Percentiles rank a stretch among this genome's conserved stretches.
phyloP scores from a whole-genome alignment of 2,329 filamentous ascomycete species.

The Alternaria viburni region DNA sequence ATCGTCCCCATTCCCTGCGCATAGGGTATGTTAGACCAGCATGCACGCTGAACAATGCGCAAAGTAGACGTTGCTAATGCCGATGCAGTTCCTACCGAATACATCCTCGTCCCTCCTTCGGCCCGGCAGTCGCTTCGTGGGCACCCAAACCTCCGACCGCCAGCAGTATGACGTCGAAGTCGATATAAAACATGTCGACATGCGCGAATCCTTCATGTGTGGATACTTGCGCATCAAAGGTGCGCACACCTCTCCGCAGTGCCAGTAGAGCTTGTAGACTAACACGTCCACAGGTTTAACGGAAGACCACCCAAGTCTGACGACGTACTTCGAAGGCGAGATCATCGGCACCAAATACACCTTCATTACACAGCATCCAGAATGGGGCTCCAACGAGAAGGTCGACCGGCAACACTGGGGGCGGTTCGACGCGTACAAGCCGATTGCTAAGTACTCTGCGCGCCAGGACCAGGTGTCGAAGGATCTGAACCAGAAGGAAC shows the following conservation, averaged over 20 bases:
- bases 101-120: conserved; percentile 87
- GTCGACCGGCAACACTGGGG: conserved; percentile 93
- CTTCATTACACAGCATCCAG: conserved; percentile 87
- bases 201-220: conserved; percentile 91
- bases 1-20: conserved; percentile 41
- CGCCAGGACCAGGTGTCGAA: conserved; percentile 65
- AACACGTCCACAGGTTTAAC: conserved; percentile 71
- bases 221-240: conserved; percentile 96
- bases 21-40: conserved; percentile 38
- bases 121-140: conserved; percentile 84
- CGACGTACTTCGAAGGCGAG: conserved; percentile 97
- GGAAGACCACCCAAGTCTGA: conserved; percentile 94
- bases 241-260: conserved; percentile 47
- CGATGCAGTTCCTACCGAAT: conserved; percentile 70
- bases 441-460: conserved; percentile 70
- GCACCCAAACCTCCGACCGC: conserved; percentile 90
- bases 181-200: conserved; percentile 94
- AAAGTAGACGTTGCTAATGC: conserved; percentile 24
- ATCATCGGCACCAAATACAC: conserved; percentile 94
- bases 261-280: conserved; percentile 10
- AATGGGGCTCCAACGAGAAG: conserved; percentile 91
- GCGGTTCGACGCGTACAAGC: conserved; percentile 85
- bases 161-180: conserved; percentile 96
- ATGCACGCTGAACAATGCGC: neutral
- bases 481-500: conserved; percentile 78